Conservation (phyloP, 192 early-diverging fungal genomes). For the Podila minutissima region DNA sequence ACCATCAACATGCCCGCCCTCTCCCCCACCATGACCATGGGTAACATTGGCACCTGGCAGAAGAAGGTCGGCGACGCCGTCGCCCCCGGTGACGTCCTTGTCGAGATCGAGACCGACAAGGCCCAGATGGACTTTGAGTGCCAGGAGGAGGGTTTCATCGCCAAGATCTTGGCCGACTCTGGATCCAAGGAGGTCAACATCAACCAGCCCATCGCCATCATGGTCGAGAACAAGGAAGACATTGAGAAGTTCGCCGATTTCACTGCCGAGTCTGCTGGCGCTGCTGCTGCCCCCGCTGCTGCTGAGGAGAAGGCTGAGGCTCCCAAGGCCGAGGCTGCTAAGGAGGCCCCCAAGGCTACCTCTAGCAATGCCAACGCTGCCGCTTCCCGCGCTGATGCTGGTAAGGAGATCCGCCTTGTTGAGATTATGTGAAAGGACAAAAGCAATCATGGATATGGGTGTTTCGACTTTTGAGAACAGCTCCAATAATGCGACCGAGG, state of each 20-base stretch:
- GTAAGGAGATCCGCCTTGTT: neutral
- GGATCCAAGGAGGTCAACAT: constrained; percentile 88
- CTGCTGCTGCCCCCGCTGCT: constrained; percentile 51
- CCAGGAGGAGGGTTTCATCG: constrained; percentile 96
- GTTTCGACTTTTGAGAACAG: no score
- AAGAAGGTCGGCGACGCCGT: constrained; percentile 95
- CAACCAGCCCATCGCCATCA: constrained; percentile 84
- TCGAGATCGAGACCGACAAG: constrained; percentile 99
- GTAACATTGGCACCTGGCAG: constrained; percentile 92
- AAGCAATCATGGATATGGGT: neutral
- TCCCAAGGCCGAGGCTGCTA: constrained; percentile 22
- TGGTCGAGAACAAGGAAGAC: constrained; percentile 91
- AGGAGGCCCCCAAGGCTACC: constrained; percentile 21
- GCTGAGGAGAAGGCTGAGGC: constrained; percentile 40
- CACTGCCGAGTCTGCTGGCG: constrained; percentile 62
- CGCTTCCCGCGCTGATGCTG: constrained; percentile 50
- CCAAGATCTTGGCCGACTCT: constrained; percentile 87
- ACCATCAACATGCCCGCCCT: constrained; percentile 96
- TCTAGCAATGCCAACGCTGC: constrained; percentile 29
- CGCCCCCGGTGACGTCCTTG: constrained; percentile 89
- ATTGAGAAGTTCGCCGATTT: constrained; percentile 90
- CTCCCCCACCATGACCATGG: constrained; percentile 98
- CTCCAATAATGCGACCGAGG: neutral
- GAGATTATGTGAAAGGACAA: neutral
- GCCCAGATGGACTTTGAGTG: constrained; percentile 99